These are phyloP conservation scores for Labyrinthula sp. DNA, from an alignment of 352 stramenopile genomes.

Conservation along the genomic window DNA sequence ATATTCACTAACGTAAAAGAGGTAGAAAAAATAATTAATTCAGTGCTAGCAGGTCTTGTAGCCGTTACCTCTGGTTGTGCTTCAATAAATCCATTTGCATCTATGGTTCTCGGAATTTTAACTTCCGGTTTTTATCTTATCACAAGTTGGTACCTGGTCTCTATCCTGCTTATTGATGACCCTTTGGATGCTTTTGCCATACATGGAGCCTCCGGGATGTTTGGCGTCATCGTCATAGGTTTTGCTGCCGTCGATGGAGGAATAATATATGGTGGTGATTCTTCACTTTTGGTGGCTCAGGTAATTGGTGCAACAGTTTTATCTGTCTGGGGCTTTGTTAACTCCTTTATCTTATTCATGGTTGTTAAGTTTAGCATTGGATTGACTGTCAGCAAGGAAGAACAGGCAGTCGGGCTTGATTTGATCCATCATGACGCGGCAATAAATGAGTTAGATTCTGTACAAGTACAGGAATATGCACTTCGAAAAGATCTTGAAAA, in stretches of 20 bases:
- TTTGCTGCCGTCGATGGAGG: conserved; percentile 27
- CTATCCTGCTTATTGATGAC: conserved; percentile 32
- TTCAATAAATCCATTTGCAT: conserved; percentile 34
- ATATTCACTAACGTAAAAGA: too few species aligned
- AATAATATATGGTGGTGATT: conserved; percentile 1
- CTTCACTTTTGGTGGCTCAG: conserved; percentile 6
- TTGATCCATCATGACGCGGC: conserved; percentile 27
- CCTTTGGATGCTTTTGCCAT: conserved; percentile 35
- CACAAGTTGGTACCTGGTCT: conserved; percentile 29
- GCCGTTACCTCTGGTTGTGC: conserved; percentile 37
- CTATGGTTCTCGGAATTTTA: conserved; percentile 35
- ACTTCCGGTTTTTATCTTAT: conserved; percentile 32
- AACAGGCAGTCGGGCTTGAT: conserved; percentile 24
- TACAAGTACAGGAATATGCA: too few species aligned
- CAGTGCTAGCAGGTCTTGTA: conserved; percentile 39
- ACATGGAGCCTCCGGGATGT: conserved; percentile 28
- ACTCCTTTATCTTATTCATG: conserved; percentile 8
- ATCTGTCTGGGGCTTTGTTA: conserved; percentile 1
- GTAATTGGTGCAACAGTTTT: conserved; percentile 4
- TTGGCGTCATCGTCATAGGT: conserved; percentile 30
- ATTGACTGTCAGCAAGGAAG: conserved; percentile 23
- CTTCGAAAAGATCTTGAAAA: too few species aligned
- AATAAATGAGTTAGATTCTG: too few species aligned
- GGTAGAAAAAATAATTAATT: too few species aligned
- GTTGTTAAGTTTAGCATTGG: conserved; percentile 6